phyloP scores from a whole-genome alignment of 2,329 filamentous ascomycete genomes.

The Trichoderma guizhouense region DNA sequence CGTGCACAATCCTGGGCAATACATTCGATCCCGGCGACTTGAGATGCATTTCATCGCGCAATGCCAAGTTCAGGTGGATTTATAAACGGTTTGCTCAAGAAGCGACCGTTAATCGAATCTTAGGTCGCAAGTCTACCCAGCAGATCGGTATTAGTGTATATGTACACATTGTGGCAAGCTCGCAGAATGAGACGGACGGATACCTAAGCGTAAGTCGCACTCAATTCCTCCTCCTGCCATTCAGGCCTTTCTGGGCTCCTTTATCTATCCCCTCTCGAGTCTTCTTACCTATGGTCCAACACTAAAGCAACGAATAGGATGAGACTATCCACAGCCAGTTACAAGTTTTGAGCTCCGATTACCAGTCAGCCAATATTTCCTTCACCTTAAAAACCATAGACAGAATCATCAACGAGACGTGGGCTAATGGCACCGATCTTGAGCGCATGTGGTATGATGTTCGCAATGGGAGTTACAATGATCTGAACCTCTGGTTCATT shows the following conservation, averaged over 20 bases:
- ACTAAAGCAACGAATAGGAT: neutral
- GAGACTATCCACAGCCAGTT: constrained; percentile 35
- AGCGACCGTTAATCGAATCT: neutral
- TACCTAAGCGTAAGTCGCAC: neutral
- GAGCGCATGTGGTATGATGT: constrained; percentile 35
- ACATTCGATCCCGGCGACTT: neutral
- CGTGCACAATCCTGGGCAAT: neutral
- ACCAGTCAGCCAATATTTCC: constrained; percentile 38
- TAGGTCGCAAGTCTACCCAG: neutral
- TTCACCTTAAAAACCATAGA: constrained; percentile 43
- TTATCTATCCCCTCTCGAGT: neutral
- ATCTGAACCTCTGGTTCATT: constrained; percentile 47
- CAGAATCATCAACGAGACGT: constrained; percentile 43
- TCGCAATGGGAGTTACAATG: constrained; percentile 37
- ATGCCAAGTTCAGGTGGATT: neutral
- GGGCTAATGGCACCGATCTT: constrained; percentile 40
- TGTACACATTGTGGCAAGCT: constrained; percentile 9
- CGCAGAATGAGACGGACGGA: neutral
- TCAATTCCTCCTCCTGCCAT: neutral
- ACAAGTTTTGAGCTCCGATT: constrained; percentile 42
- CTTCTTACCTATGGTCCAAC: neutral
- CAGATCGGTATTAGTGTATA: constrained; percentile 5
- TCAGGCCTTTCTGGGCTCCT: neutral
- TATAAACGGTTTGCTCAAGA: neutral
- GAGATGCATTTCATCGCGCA: neutral